A percentile compares a stretch with the other conserved stretches of the same genome.
Evolutionary conservation across 164 flowering plant species (phyloP).

Genomic region (Protea cynaroides): DNA sequence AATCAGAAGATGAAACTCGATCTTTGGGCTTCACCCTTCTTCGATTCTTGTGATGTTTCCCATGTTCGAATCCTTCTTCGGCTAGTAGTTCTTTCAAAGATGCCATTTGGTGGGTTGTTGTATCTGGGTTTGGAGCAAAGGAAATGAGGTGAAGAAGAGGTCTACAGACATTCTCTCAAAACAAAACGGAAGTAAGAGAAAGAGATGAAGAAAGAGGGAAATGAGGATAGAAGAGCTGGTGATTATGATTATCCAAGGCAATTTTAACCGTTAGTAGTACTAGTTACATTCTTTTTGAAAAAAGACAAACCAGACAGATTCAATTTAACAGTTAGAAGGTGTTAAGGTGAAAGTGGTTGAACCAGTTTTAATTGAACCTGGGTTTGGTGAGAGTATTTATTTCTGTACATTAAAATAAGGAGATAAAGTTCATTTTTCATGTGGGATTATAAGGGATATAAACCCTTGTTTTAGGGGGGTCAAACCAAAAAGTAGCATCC

Average conservation of each 20-base stretch:
- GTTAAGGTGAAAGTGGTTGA: no score
- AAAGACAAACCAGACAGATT: not conserved
- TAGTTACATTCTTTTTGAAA: not conserved
- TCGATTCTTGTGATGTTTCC: constrained; percentile 5
- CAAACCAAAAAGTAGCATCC: no score
- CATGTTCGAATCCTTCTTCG: constrained; percentile 38
- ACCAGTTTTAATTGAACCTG: no score
- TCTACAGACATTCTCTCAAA: not conserved
- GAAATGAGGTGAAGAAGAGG: constrained; percentile 1
- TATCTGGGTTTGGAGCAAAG: constrained; percentile 3
- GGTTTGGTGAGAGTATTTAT: no score
- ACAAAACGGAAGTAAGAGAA: constrained; percentile 6
- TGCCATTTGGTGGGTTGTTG: constrained; percentile 28
- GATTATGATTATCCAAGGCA: not conserved
- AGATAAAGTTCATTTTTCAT: no score
- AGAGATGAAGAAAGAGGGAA: constrained; percentile 8
- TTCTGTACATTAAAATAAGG: no score
- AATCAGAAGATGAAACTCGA: constrained; percentile 17
- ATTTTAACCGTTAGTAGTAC: constrained; percentile 10
- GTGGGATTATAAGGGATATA: no score
- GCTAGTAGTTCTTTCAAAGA: constrained; percentile 47
- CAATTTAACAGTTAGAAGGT: no score
- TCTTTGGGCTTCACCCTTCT: constrained; percentile 14
- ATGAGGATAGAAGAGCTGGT: constrained; percentile 9
- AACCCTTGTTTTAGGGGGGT: no score